Percentiles rank a stretch among this genome's conserved stretches.
phyloP scores from a whole-genome alignment of 768 basidiomycete genomes.

The Rossbeevera mucosa region DNA sequence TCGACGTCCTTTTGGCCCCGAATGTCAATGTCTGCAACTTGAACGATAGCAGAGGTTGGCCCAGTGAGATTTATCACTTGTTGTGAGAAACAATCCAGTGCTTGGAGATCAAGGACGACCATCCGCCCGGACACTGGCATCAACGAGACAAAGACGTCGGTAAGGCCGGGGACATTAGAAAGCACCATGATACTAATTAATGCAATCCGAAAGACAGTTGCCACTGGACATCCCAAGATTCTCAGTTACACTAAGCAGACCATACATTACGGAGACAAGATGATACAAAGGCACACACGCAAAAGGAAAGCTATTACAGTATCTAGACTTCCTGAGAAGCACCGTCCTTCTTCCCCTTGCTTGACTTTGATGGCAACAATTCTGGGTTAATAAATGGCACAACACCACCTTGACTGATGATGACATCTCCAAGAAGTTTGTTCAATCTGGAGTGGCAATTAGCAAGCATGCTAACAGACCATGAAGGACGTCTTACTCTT shows the following conservation, averaged over 20 bases:
- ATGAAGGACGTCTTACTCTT: slow-evolving; percentile 45
- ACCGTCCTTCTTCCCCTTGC: slow-evolving; percentile 46
- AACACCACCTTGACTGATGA: slow-evolving; percentile 77
- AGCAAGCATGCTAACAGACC: neutral
- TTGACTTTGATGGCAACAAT: slow-evolving; percentile 41
- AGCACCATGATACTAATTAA: too few relatives aligned
- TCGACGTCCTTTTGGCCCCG: neutral
- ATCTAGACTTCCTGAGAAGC: slow-evolving; percentile 47
- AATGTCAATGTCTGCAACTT: neutral
- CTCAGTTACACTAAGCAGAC: slow-evolving; percentile 25
- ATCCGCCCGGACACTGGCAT: too few relatives aligned
- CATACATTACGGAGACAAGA: slow-evolving; percentile 26
- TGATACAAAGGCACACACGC: slow-evolving; percentile 19
- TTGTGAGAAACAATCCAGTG: neutral
- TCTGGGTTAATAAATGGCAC: slow-evolving; percentile 59
- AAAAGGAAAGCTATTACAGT: neutral
- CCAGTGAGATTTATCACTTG: too few relatives aligned
- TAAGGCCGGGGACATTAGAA: too few relatives aligned
- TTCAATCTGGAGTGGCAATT: slow-evolving; percentile 37
- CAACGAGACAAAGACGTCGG: too few relatives aligned
- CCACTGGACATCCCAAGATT: too few relatives aligned
- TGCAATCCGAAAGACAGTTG: too few relatives aligned
- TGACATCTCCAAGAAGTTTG: slow-evolving; percentile 55
- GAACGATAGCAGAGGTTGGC: too few relatives aligned
- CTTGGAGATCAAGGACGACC: neutral